Evolutionary conservation across 176 grass and related monocot genomes (phyloP).

Genomic region (Rhynchospora breviuscula): DNA sequence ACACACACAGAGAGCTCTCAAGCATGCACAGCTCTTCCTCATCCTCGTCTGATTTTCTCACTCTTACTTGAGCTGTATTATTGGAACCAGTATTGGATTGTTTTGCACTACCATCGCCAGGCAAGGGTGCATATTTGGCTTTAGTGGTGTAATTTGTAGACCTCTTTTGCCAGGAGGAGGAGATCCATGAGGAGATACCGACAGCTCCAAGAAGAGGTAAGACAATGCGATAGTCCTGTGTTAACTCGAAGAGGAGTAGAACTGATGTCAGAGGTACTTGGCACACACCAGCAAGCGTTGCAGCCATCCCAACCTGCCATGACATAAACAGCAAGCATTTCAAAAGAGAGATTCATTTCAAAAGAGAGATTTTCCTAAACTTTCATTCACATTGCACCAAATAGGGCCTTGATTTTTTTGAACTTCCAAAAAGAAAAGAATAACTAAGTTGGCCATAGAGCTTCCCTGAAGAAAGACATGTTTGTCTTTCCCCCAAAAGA

Average conservation of each 20-base stretch:
- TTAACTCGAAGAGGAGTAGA: slow-evolving; percentile 91
- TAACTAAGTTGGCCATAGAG: not conserved
- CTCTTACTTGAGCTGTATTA: slow-evolving; percentile 20
- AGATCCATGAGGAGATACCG: slow-evolving; percentile 92
- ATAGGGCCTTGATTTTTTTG: not conserved
- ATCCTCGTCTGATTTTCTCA: slow-evolving; percentile 26
- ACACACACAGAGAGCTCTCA: slow-evolving; percentile 75
- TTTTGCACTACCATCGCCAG: slow-evolving; percentile 18
- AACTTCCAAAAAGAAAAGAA: not conserved
- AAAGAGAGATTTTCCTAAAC: not conserved
- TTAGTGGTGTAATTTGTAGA: slow-evolving; percentile 30
- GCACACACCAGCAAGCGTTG: slow-evolving; percentile 86
- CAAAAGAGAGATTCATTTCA: no score
- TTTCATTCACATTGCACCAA: not conserved
- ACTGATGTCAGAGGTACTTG: slow-evolving; percentile 90
- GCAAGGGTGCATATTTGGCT: slow-evolving; percentile 25
- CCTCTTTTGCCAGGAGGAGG: slow-evolving; percentile 51
- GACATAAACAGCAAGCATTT: slow-evolving; percentile 28
- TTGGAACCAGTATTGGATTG: slow-evolving; percentile 8
- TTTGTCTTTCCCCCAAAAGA: not conserved
- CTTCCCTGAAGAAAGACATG: not conserved
- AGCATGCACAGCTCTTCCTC: slow-evolving; percentile 48
- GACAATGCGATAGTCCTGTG: slow-evolving; percentile 93
- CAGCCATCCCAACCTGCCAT: slow-evolving; percentile 89
- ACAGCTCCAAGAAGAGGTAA: slow-evolving; percentile 91